Evolutionary conservation across 2,329 filamentous ascomycete genomes (phyloP), one percentile per base, ranked within the genome.

Genomic region (Arthrinium phaeospermum): DNA sequence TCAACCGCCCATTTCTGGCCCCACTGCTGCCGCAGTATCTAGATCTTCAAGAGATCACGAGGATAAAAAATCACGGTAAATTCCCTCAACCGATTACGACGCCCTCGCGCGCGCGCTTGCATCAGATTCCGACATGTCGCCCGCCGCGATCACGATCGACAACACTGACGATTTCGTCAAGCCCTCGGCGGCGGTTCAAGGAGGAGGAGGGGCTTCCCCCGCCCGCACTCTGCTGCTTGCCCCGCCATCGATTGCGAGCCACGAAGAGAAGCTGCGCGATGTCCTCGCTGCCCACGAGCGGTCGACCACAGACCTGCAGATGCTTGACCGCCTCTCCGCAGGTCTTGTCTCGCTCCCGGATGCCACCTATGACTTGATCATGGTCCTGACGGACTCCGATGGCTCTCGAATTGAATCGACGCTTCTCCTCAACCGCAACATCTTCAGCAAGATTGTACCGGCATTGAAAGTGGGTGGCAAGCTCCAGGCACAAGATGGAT

Each of bases 271-370:
- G 78, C 88, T 98, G 75, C 89, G 91, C 75, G 85, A 86, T 76
- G 87, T 96, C 74, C 90, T 97, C 78, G 87, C 91, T 73, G 86
- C 90, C 72, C 91, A 94, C 85, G 91, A 96, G 82, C 92, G 94
- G 80, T 85, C 88, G 75, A 86, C 89, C 67, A 96, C 95, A 74
- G 96, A 99, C 80, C 88, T 99, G 70, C 96, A 98, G 83, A 99
- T 99, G 96, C 93, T 99, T 74, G 96, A 99, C 85, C 94, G 96
- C 70, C 89, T 99, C 53, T 91, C 93, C 1, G 90, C 93, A 47
- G 94, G 94, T 74, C 87, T 98, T 49, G 94, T 96, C 72, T 86
- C 91, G 10, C 91, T 99, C 0, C 93, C 95, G 1, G 77, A 89
- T 71, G 85, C 90, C 68, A 93, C 93, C 71, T 99, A 99, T 86